A percentile compares a stretch with the other conserved stretches of the same genome.
Evolutionary conservation across 2,329 filamentous ascomycete genomes (phyloP).

Genomic region (Coniochaeta hoffmannii): DNA sequence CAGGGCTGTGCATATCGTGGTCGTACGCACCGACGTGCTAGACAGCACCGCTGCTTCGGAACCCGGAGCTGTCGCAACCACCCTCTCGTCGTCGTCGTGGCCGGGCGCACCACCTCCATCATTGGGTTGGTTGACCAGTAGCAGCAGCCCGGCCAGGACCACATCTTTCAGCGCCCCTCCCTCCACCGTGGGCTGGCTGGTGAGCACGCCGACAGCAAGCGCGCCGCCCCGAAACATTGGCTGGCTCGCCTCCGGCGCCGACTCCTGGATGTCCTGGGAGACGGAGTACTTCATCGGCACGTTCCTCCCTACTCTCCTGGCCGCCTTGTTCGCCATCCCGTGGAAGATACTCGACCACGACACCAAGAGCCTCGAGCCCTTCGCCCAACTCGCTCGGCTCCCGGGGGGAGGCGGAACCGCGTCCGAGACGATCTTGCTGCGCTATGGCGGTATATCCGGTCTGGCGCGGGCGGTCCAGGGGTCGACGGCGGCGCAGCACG

Average conservation of each 20-base stretch:
- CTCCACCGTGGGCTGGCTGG: too few species aligned
- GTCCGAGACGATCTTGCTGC: constrained; percentile 21
- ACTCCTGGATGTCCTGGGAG: constrained; percentile 1
- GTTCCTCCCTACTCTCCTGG: constrained; percentile 27
- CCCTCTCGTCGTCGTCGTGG: too few species aligned
- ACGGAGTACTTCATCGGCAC: constrained; percentile 26
- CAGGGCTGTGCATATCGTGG: not conserved
- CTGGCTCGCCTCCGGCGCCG: too few species aligned
- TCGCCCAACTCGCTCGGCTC: constrained; percentile 25
- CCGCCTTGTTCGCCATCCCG: constrained; percentile 25
- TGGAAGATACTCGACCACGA: constrained; percentile 27
- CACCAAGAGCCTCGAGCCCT: constrained; percentile 30
- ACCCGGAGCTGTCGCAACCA: too few species aligned
- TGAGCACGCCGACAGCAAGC: too few species aligned
- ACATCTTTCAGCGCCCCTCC: too few species aligned
- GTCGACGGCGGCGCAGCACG: constrained; percentile 15
- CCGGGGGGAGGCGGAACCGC: constrained; percentile 21
- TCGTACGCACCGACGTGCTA: not conserved
- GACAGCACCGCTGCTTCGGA: too few species aligned
- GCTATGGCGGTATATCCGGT: constrained; percentile 15
- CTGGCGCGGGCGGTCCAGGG: constrained; percentile 11
- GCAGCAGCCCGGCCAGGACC: too few species aligned
- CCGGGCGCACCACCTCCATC: too few species aligned
- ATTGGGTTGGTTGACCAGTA: too few species aligned
- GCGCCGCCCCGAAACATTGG: too few species aligned